phyloP scores from a whole-genome alignment of 208 protist genomes.

The Blechomonas ayalai region DNA sequence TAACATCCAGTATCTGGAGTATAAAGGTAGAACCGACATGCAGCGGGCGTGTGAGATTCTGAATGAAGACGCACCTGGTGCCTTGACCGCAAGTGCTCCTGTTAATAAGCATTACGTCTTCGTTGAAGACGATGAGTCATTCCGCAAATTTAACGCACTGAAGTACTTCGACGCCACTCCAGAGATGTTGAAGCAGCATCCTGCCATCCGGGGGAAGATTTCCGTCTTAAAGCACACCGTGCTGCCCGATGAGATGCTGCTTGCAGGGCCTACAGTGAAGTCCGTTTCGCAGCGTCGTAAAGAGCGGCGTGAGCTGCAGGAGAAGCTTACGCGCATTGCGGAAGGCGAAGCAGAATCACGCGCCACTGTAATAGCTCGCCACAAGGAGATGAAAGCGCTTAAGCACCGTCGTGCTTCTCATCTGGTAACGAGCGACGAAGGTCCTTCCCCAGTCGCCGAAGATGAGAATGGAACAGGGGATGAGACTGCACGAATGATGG shows the following conservation, averaged over 20 bases:
- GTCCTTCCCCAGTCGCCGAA: background rate
- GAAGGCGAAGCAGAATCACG: constrained; percentile 13
- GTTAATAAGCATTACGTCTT: constrained; percentile 84
- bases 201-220: constrained; percentile 60
- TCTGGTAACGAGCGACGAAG: constrained; percentile 14
- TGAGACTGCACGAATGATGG: constrained; percentile 44
- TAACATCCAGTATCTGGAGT: constrained; percentile 83
- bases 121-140: constrained; percentile 75
- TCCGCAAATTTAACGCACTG: constrained; percentile 60
- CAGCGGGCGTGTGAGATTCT: constrained; percentile 65
- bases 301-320: constrained; percentile 64
- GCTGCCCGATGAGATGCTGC: constrained; percentile 73
- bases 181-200: constrained; percentile 83
- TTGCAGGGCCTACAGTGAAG: constrained; percentile 53
- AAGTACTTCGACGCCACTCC: constrained; percentile 76
- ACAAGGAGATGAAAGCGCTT: constrained; percentile 45
- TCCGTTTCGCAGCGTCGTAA: constrained; percentile 61
- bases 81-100: constrained; percentile 53
- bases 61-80: constrained; percentile 55
- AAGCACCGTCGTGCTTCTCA: constrained; percentile 62
- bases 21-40: constrained; percentile 62
- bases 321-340: constrained; percentile 36
- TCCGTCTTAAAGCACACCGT: constrained; percentile 73
- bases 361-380: constrained; percentile 22
- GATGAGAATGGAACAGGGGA: constrained; percentile 16